phyloP scores from a whole-genome alignment of 495 filamentous ascomycete genomes.

The Daldinia bambusicola region DNA sequence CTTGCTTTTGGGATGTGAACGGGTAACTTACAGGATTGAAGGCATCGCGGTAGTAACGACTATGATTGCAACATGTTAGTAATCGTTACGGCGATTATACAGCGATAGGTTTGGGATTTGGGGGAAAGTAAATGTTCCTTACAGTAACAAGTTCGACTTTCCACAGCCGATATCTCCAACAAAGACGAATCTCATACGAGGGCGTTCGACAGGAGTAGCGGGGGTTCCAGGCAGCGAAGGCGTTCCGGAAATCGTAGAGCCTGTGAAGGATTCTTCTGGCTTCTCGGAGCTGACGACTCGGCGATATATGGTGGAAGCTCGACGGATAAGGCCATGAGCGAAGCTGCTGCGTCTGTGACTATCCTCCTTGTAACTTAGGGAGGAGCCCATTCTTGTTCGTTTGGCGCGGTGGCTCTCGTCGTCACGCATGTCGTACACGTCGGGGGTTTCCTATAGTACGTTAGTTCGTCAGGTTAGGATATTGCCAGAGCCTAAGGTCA shows the following conservation, averaged over 20 bases:
- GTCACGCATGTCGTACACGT: neutral
- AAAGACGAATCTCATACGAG: constrained; percentile 45
- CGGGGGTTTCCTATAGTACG: constrained; percentile 16
- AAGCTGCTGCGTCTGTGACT: constrained; percentile 20
- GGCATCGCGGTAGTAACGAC: constrained; percentile 39
- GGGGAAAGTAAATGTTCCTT: constrained; percentile 1
- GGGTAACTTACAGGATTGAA: constrained; percentile 32
- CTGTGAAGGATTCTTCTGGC: neutral
- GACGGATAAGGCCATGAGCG: constrained; percentile 15
- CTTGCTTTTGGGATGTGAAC: too few relatives aligned
- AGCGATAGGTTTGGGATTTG: neutral
- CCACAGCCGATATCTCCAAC: constrained; percentile 45
- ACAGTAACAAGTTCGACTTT: constrained; percentile 46
- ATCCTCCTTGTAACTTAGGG: neutral
- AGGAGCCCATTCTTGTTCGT: constrained; percentile 19
- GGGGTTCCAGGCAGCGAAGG: constrained; percentile 17
- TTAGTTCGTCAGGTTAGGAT: constrained; percentile 6
- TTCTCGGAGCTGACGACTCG: constrained; percentile 1
- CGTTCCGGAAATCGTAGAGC: neutral
- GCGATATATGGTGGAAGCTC: constrained; percentile 27
- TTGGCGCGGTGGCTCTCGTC: constrained; percentile 32
- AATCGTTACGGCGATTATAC: neutral
- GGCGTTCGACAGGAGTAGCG: constrained; percentile 19
- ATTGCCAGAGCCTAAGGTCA: neutral
- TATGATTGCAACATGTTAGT: constrained; percentile 16